Evolutionary conservation across 148 eudicot species (phyloP).

Genomic region (Gaultheria prostrata): DNA sequence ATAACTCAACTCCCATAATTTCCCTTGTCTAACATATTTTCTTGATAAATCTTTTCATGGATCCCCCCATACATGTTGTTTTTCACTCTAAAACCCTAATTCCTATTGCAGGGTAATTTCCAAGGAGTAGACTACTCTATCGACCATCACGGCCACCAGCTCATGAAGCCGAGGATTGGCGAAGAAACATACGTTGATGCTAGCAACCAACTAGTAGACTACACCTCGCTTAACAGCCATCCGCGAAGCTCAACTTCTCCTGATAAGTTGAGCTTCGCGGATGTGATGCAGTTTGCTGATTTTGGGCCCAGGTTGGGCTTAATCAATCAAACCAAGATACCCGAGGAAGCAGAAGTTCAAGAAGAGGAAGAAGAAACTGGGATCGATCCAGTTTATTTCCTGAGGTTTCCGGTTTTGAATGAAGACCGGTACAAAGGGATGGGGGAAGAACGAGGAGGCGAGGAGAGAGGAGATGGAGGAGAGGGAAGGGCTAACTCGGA

Average conservation of each 20-base stretch:
- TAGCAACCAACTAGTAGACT: constrained; percentile 40
- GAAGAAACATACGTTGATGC: constrained; percentile 22
- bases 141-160: constrained; percentile 24
- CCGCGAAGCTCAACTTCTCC: constrained; percentile 29
- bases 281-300: constrained; percentile 88
- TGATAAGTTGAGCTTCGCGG: constrained; percentile 68
- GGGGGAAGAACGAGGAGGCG: constrained; percentile 18
- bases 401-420: constrained; percentile 66
- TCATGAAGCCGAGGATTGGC: constrained; percentile 19
- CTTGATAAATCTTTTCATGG: constrained; percentile 17
- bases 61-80: constrained; percentile 20
- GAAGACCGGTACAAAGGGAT: constrained; percentile 25
- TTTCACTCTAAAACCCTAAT: constrained; percentile 20
- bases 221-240: constrained; percentile 34
- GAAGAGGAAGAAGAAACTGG: constrained; percentile 18
- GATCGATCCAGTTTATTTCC: constrained; percentile 57
- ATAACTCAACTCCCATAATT: constrained; percentile 8
- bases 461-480: constrained; percentile 23
- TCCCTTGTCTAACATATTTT: neutral
- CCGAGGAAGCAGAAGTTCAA: constrained; percentile 5
- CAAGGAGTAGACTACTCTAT: constrained; percentile 27
- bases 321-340: constrained; percentile 30
- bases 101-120: constrained; percentile 25
- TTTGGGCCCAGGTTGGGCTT: constrained; percentile 77
- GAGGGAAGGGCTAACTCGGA: constrained; percentile 24